Conservation (phyloP, 352 stramenopile genomes). For the Plasmopara viticola region DNA sequence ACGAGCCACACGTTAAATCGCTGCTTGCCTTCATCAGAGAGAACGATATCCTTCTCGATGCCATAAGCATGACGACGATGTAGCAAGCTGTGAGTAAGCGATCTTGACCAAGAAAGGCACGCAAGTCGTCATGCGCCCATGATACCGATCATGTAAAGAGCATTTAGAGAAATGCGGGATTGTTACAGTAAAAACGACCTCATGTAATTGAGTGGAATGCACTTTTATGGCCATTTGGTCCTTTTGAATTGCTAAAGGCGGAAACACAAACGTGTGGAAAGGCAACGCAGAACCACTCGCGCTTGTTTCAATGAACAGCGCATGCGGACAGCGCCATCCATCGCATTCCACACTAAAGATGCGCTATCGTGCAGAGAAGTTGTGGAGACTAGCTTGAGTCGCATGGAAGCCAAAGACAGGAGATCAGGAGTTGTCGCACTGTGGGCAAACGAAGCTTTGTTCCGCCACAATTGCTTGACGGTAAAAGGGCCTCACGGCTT, state of each 20-base stretch:
- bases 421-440: constrained; percentile 29
- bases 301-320: constrained; percentile 24
- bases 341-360: constrained; percentile 72
- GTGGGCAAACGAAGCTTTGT: constrained; percentile 2
- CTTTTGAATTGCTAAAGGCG: constrained; percentile 40
- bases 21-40: constrained; percentile 79
- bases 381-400: constrained; percentile 62
- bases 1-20: constrained; percentile 72
- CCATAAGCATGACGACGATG: constrained; percentile 26
- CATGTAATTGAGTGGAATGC: constrained; percentile 42
- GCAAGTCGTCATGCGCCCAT: constrained; percentile 73
- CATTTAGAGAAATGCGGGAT: constrained; percentile 18
- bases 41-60: constrained; percentile 35
- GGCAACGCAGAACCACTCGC: constrained; percentile 27
- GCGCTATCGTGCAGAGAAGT: constrained; percentile 64
- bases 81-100: constrained; percentile 64
- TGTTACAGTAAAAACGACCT: not conserved
- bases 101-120: constrained; percentile 35
- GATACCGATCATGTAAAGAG: constrained; percentile 65
- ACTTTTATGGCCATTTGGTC: constrained; percentile 53
- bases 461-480: constrained; percentile 60
- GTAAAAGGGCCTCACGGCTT: constrained; percentile 63
- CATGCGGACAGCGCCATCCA: constrained; percentile 77
- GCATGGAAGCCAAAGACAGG: constrained; percentile 81
- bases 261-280: constrained; percentile 64